Evolutionary conservation across 129 eudicot species (phyloP), one percentile per base, ranked within the genome.

Genomic region (Smallanthus sonchifolius): DNA sequence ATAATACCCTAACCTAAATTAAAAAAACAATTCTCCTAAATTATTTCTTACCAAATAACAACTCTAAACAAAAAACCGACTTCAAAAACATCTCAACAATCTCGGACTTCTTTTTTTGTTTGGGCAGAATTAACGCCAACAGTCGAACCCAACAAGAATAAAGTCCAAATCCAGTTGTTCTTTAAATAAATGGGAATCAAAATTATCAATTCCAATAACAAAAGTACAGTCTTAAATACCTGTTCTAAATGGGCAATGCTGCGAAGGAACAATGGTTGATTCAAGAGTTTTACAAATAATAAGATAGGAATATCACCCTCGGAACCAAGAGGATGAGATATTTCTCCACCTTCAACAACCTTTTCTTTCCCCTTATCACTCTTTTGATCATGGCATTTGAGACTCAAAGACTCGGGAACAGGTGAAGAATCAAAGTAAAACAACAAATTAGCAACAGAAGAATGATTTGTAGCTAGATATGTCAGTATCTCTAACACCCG

Each of bases 211-310:
- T 9, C 64, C 11, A 45, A 13, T 24, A 70, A 48, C 72, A 61
- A 47, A 39, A 52, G 19, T 71, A 65, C 43, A 38, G 73, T 13
- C n/a, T n/a, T 10, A 30, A 42, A 72, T 82, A 94, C 99, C 97
- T 90, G 99, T 85, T 94, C 99, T 62, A 94, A 89, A 86, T 88
- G 99, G 28, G 87, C 84, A 70, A 82, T 77, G 65, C 96, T 91
- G 66, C 87, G 91, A 49, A 88, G 81, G 84, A 88, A 94, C 67
- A 88, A 93, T 11, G 99, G 99, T 71, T 87, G 91, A 48, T 78
- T 86, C 83, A 94, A 77, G 70, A 94, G 96, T 76, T 83, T 88
- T 24, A 94, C 88, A 43, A 94, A 76, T 80, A 85, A 73, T 70
- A 94, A 43, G 64, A 94, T 80, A 37, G 97, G 97, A 69, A 88